Evolutionary conservation across 257 asterid species (phyloP).

Genomic region (Solanum paucissectum): DNA sequence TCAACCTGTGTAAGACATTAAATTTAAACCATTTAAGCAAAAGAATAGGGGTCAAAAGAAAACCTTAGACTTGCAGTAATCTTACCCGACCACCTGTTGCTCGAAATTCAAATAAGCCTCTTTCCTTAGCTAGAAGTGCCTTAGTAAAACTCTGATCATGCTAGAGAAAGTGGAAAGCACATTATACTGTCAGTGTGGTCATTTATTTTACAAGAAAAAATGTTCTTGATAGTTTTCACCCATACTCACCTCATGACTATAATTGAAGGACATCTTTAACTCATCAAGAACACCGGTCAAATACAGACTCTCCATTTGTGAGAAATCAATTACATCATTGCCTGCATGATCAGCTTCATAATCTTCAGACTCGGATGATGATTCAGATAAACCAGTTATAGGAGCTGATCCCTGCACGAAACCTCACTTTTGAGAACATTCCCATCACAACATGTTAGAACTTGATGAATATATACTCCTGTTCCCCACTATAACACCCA

Average conservation of each 20-base stretch:
- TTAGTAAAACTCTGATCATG: conserved; percentile 44
- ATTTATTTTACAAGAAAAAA: not conserved
- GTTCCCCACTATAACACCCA: not conserved
- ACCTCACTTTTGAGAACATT: not conserved
- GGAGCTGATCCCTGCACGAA: conserved; percentile 62
- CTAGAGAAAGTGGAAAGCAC: conserved; percentile 18
- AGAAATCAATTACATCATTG: conserved; percentile 34
- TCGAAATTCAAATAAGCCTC: conserved; percentile 75
- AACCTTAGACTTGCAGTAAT: not conserved
- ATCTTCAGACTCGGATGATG: conserved; percentile 71
- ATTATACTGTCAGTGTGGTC: not conserved
- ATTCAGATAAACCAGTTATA: conserved; percentile 52
- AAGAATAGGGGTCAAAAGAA: not conserved
- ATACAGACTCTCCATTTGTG: conserved; percentile 47
- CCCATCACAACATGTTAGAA: not conserved
- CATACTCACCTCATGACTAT: conserved; percentile 54
- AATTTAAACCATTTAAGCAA: conserved; percentile 7
- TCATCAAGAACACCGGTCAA: conserved; percentile 84
- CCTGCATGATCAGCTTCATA: conserved; percentile 32
- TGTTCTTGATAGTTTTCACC: not conserved
- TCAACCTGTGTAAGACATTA: conserved; percentile 56
- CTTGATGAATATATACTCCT: not conserved
- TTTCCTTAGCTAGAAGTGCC: conserved; percentile 87
- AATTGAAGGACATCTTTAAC: conserved; percentile 73
- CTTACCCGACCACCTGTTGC: conserved; percentile 96